Conservation (phyloP, 2,329 filamentous ascomycete species). For the Endoconidiophora polonica region DNA sequence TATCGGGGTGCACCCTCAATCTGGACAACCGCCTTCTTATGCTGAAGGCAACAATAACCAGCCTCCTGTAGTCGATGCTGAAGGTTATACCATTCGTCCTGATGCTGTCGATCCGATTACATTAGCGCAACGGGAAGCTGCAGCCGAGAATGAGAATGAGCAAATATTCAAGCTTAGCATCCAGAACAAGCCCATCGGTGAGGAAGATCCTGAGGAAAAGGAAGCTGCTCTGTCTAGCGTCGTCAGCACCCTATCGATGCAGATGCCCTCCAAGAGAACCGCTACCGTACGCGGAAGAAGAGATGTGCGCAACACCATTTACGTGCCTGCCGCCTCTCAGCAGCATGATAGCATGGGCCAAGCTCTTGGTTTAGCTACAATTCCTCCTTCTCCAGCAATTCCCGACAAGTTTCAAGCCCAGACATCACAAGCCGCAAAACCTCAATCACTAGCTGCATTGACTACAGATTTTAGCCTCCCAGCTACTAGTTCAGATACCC, state of each 20-base stretch:
- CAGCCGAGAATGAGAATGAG: conserved; percentile 35
- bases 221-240: conserved; percentile 60
- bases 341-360: conserved; percentile 10
- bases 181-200: conserved; percentile 57
- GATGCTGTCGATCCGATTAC: conserved; percentile 49
- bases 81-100: conserved; percentile 61
- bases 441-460: conserved; percentile 30
- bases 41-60: neutral
- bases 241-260: conserved; percentile 51
- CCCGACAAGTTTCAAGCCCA: conserved; percentile 7
- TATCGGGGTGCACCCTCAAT: neutral
- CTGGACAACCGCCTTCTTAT: neutral
- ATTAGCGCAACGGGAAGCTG: conserved; percentile 51
- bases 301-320: conserved; percentile 83
- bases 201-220: conserved; percentile 59
- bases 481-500: conserved; percentile 55
- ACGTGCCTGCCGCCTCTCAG: conserved; percentile 38
- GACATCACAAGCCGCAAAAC: conserved; percentile 20
- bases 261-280: conserved; percentile 49
- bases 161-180: conserved; percentile 67
- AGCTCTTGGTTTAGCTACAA: conserved; percentile 3
- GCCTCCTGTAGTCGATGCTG: conserved; percentile 36
- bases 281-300: conserved; percentile 75
- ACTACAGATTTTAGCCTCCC: conserved; percentile 44
- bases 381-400: conserved; percentile 7